phyloP scores from a whole-genome alignment of 1,284 basidiomycete genomes.

The Lignosus rhinocerotis region DNA sequence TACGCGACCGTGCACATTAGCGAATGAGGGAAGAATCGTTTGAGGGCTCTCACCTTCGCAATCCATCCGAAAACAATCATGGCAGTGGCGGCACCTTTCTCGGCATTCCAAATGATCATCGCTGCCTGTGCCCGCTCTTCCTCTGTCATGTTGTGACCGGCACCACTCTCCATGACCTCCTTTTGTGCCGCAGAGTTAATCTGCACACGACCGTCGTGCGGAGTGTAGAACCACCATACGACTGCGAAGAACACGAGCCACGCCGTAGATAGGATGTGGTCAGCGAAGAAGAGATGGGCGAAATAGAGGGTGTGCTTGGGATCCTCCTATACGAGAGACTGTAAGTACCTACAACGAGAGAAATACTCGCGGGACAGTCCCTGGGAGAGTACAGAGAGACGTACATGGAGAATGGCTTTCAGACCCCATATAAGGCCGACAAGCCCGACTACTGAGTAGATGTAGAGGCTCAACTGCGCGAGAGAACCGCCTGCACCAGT shows the following conservation, averaged over 20 bases:
- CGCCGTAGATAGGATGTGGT: constrained; percentile 90
- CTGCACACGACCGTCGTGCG: constrained; percentile 84
- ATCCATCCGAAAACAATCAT: constrained; percentile 87
- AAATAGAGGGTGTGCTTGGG: constrained; percentile 84
- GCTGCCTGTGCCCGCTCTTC: constrained; percentile 72
- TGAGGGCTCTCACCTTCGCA: constrained; percentile 68
- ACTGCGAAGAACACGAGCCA: constrained; percentile 93
- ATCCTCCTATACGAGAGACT: constrained; percentile 66
- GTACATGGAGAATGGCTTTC: constrained; percentile 79
- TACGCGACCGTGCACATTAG: neutral
- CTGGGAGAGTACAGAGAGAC: constrained; percentile 29
- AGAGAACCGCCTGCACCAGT: constrained; percentile 86
- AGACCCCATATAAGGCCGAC: constrained; percentile 87
- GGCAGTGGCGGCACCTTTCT: constrained; percentile 79
- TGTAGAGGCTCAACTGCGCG: constrained; percentile 88
- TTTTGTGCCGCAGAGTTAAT: constrained; percentile 86
- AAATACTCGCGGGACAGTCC: neutral
- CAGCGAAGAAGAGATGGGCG: constrained; percentile 89
- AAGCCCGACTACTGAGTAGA: constrained; percentile 88
- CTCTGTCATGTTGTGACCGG: constrained; percentile 56
- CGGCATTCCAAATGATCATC: constrained; percentile 83
- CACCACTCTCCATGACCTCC: constrained; percentile 67
- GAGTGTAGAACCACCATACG: constrained; percentile 87
- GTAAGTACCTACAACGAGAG: neutral
- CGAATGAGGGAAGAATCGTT: neutral